phyloP scores from a whole-genome alignment of 192 early-diverging fungal species.

The Chytriomyces sp. region DNA sequence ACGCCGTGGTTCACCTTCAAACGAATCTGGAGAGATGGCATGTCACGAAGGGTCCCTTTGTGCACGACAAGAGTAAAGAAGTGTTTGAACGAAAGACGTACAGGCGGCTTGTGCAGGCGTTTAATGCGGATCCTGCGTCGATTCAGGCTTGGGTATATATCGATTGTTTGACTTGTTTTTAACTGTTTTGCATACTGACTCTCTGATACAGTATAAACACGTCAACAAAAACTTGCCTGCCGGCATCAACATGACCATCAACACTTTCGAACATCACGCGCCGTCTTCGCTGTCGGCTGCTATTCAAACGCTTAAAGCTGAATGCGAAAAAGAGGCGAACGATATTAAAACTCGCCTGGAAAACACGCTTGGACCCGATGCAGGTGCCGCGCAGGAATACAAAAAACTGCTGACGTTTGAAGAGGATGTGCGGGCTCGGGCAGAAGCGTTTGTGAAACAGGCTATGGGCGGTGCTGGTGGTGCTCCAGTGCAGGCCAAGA shows the following conservation, averaged over 20 bases:
- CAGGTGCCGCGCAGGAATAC: background rate
- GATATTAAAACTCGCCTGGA: background rate
- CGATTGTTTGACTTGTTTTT: background rate
- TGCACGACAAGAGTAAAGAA: conserved; percentile 95
- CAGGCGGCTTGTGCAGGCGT: conserved; percentile 78
- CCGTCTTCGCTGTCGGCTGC: background rate
- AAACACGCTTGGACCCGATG: conserved; percentile 21
- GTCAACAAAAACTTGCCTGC: conserved; percentile 80
- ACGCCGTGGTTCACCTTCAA: conserved; percentile 69
- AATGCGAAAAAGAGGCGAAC: background rate
- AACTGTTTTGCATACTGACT: too few species aligned
- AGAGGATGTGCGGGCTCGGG: conserved; percentile 29
- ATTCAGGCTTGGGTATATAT: conserved; percentile 71
- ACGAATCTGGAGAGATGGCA: conserved; percentile 80
- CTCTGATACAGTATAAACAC: conserved; percentile 55
- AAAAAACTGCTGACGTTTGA: conserved; percentile 24
- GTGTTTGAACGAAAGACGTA: conserved; percentile 93
- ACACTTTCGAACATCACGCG: conserved; percentile 34
- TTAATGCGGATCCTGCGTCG: conserved; percentile 75
- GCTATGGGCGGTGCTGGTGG: conserved; percentile 9
- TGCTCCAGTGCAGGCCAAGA: background rate
- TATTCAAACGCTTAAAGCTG: background rate
- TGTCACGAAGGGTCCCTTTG: conserved; percentile 90
- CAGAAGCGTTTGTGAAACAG: conserved; percentile 27
- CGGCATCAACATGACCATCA: conserved; percentile 83